Evolutionary conservation across 352 stramenopile genomes (phyloP), one percentile per base, ranked within the genome.

Genomic region (Phytophthora sp.): DNA sequence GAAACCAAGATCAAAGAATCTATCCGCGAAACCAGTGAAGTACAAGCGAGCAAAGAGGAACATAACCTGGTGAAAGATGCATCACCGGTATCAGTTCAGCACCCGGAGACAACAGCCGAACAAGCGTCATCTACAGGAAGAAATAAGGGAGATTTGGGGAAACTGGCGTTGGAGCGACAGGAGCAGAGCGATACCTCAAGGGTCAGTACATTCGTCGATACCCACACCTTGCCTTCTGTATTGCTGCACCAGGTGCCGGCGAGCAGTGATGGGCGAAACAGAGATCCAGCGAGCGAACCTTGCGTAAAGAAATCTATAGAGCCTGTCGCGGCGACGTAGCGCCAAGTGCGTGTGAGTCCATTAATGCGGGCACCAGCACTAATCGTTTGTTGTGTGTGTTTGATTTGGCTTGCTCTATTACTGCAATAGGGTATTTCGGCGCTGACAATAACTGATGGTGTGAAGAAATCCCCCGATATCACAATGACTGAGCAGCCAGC

Each of bases 291-390:
- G 31, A 67, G 49, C 44, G 21, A 62, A 59, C 21, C 52, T 77
- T 73, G 69, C 54, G 37, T 76, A 66, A 71, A 62, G 56, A 73
- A 72, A 72, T 76, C 57, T 69, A 73, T 66, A 62, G 43, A 70
- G 43, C 63, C 57, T 62, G 57, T 71, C 38, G 42, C 48, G 42
- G 42, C 53, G 50, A 57, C 46, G 35, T 73, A 70, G 43, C 26
- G 50, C 61, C 50, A 45, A 57, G 42, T 68, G 57, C 48, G 59
- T 62, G 49, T 76, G 62, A 62, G 57, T 76, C 37, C 48, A 38
- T 62, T 35, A 52, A 18, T 54, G 46, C 56, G 37, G 44, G 24
- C 46, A 23, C 43, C 43, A 71, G 27, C 61, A 72, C 69, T 77
- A 71, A 77, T 74, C 38, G 28, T 17, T 54, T 74, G 52, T 60